Percentiles rank a stretch among this genome's conserved stretches.
Evolutionary conservation across 495 filamentous ascomycete genomes (phyloP).

Genomic region (Penicillium nucicola): DNA sequence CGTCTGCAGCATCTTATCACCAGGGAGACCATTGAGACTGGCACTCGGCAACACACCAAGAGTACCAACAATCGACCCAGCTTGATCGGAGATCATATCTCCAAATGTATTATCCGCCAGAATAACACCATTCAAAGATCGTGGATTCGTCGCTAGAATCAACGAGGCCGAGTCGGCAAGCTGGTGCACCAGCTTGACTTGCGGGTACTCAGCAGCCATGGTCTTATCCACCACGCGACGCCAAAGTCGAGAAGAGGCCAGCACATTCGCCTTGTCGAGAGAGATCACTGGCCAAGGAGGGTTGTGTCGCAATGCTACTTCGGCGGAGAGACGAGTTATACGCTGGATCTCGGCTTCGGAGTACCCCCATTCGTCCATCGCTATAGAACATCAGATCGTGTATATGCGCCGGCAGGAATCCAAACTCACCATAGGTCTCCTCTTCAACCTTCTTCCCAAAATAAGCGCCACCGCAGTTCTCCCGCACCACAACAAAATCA

Average conservation of each 20-base stretch:
- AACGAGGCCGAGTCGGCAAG: constrained; percentile 49
- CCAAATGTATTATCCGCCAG: constrained; percentile 52
- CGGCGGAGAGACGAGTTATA: constrained; percentile 43
- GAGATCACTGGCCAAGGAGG: constrained; percentile 45
- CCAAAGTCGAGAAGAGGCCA: constrained; percentile 50
- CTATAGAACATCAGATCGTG: constrained; percentile 11
- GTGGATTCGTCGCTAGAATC: constrained; percentile 48
- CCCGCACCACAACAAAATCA: constrained; percentile 48
- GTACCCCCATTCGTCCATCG: constrained; percentile 51
- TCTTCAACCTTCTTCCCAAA: constrained; percentile 50
- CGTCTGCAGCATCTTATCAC: constrained; percentile 25
- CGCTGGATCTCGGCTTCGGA: constrained; percentile 44
- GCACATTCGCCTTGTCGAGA: constrained; percentile 51
- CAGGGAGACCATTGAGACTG: constrained; percentile 46
- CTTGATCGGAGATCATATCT: constrained; percentile 51
- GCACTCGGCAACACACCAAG: constrained; percentile 49
- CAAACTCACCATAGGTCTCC: constrained; percentile 35
- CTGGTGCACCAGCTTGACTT: constrained; percentile 44
- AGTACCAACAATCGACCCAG: constrained; percentile 46
- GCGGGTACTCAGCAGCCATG: constrained; percentile 46
- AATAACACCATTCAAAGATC: constrained; percentile 46
- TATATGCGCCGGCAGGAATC: too few relatives aligned
- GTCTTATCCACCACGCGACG: constrained; percentile 41
- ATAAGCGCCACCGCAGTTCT: constrained; percentile 53
- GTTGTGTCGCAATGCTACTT: constrained; percentile 42